Base-by-base conservation (phyloP, 192 early-diverging fungal genomes). In the Gigaspora rosea region DNA sequence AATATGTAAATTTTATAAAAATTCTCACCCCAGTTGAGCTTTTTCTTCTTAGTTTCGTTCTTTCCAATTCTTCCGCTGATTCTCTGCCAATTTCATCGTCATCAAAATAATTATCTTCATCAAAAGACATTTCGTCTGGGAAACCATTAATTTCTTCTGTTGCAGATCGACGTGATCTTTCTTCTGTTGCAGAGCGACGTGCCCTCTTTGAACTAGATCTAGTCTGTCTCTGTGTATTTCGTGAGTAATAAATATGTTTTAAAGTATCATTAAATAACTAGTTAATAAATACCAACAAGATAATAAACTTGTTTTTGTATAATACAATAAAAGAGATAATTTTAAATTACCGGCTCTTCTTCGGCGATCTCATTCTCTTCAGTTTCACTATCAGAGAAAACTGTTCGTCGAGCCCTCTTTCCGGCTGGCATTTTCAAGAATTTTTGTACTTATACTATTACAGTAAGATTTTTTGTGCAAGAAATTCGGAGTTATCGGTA, bases 91-190 rank as follows among this genome's bases (percentile, higher is more conserved):
- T 12, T 0, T 66, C 64, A 1, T 35, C 32, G 18, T 47, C 36
- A 15, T 66, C 64, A 35, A 22, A 18, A 46, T 15, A 13, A n/a
- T 66, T 35, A 10, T 66, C 64, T 10, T 66, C 62, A 18, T 66
- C 62, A 18, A 18, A 13, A 10, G 13, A 15, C 12, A 66, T 66
- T 18, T 66, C 36, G 18, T 66, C 13, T 18, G 64, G 64, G 47
- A 66, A 66, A 4, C 33, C 64, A 18, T n/a, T 66, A n/a, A 66
- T 66, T 47, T 66, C 64, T 66, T 41, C 64, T 8, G 64, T 66
- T 66, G 8, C 6, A 41, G 64, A 66, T 18, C 64, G 64, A 46
- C 64, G 27, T 27, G 27, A 27, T 27, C 27, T 66, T 47, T 66
- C 64, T 66, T 41, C 64, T 8, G 64, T 66, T 66, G 8, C 6